Evolutionary conservation across 495 filamentous ascomycete species (phyloP).

Genomic region (Elaphomyces granulatus): DNA sequence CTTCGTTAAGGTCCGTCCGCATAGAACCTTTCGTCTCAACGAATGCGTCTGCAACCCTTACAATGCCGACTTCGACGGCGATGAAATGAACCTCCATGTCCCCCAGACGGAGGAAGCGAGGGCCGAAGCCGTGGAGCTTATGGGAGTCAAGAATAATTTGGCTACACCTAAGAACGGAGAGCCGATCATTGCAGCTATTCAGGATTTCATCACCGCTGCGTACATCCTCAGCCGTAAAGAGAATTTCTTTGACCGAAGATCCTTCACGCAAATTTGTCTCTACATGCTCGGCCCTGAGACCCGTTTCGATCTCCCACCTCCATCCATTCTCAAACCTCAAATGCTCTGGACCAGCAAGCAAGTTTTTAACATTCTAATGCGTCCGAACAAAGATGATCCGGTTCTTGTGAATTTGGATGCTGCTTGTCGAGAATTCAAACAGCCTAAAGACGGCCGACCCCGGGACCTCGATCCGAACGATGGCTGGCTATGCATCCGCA

Average conservation of each 20-base stretch:
- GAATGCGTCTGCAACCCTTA: conserved; percentile 98
- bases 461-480: conserved; percentile 73
- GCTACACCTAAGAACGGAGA: conserved; percentile 95
- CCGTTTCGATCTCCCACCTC: conserved; percentile 73
- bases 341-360: conserved; percentile 96
- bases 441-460: conserved; percentile 32
- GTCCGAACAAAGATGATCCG: conserved; percentile 63
- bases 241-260: conserved; percentile 72
- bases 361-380: conserved; percentile 90
- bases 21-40: conserved; percentile 92
- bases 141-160: conserved; percentile 96
- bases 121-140: conserved; percentile 85
- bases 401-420: conserved; percentile 88
- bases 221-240: conserved; percentile 89
- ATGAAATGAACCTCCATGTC: conserved; percentile 98
- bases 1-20: conserved; percentile 80
- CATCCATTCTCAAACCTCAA: conserved; percentile 71
- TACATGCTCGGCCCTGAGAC: conserved; percentile 82
- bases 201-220: conserved; percentile 95
- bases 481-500: conserved; percentile 77
- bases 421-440: conserved; percentile 69
- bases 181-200: conserved; percentile 94
- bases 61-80: conserved; percentile 98
- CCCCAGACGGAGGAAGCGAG: conserved; percentile 96
- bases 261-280: conserved; percentile 77